phyloP scores from a whole-genome alignment of 2,329 filamentous ascomycete genomes.

The Aspergillus neotritici region DNA sequence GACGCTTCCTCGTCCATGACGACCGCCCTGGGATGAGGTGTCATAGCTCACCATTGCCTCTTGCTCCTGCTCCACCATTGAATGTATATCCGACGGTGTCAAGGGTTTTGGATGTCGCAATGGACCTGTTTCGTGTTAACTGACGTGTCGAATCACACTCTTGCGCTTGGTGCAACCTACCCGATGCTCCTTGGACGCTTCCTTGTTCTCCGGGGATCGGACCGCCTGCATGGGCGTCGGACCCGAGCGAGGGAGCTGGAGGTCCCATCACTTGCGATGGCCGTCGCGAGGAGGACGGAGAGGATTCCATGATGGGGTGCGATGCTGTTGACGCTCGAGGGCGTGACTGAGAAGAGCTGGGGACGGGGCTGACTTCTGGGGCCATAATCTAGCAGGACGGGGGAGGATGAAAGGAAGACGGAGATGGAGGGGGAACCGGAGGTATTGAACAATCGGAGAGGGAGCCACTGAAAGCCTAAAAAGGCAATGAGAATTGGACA shows the following conservation, averaged over 20 bases:
- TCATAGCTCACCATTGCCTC: slow-evolving; percentile 69
- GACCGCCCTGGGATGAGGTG: background rate
- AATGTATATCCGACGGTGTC: slow-evolving; percentile 81
- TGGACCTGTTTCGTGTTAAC: slow-evolving; percentile 50
- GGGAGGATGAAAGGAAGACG: background rate
- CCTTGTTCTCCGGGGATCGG: slow-evolving; percentile 30
- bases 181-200: slow-evolving; percentile 36
- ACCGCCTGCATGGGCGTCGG: slow-evolving; percentile 21
- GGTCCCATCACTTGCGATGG: slow-evolving; percentile 47
- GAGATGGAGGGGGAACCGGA: slow-evolving; percentile 7
- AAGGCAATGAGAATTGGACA: background rate
- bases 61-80: slow-evolving; percentile 89
- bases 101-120: slow-evolving; percentile 80
- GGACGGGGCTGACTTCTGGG: slow-evolving; percentile 44
- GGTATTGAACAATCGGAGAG: background rate
- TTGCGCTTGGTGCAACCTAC: slow-evolving; percentile 21
- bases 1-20: too few relatives aligned
- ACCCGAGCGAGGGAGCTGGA: slow-evolving; percentile 28
- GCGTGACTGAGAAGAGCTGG: slow-evolving; percentile 28
- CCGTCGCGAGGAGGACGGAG: slow-evolving; percentile 41
- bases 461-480: background rate
- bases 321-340: slow-evolving; percentile 27
- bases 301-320: slow-evolving; percentile 25
- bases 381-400: slow-evolving; percentile 35
- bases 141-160: background rate